Conservation (phyloP, 1,284 basidiomycete species). For the Pulveroboletus sp. region DNA sequence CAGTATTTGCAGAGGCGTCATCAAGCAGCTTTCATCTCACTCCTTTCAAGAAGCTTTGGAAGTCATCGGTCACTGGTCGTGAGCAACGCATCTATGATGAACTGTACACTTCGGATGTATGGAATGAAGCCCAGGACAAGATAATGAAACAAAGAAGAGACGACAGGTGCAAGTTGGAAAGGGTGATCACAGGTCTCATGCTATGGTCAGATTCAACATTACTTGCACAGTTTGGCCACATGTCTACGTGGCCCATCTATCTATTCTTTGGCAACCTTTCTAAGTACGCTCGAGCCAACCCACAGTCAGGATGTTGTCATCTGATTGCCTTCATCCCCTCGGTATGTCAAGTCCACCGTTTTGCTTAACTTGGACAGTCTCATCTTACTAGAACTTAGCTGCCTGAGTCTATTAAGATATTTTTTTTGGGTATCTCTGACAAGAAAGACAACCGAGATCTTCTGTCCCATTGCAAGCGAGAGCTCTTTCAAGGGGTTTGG, state of each 20-base stretch:
- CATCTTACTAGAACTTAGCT: no score
- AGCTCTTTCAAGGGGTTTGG: no score
- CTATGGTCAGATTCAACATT: slow-evolving; percentile 38
- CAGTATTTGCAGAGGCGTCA: background rate
- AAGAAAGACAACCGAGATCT: no score
- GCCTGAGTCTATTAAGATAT: no score
- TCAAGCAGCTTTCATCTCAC: slow-evolving; percentile 1
- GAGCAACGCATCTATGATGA: slow-evolving; percentile 1
- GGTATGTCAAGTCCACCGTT: no score
- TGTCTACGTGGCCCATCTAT: slow-evolving; percentile 33
- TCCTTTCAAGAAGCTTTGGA: slow-evolving; percentile 6
- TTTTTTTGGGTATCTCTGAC: no score
- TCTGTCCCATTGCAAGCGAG: no score
- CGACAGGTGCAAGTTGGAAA: slow-evolving; percentile 4
- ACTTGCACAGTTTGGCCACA: slow-evolving; percentile 33
- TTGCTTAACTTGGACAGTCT: no score
- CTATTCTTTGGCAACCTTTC: background rate
- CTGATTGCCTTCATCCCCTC: no score
- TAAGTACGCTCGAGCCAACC: no score
- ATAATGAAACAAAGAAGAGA: slow-evolving; percentile 12
- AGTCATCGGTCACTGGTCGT: background rate
- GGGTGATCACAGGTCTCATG: slow-evolving; percentile 25
- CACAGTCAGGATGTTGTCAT: no score
- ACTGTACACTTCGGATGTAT: slow-evolving; percentile 3
- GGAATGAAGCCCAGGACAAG: slow-evolving; percentile 16